Conservation (phyloP, 2,329 filamentous ascomycete species). For the Arthrobotrys entomopaga region DNA sequence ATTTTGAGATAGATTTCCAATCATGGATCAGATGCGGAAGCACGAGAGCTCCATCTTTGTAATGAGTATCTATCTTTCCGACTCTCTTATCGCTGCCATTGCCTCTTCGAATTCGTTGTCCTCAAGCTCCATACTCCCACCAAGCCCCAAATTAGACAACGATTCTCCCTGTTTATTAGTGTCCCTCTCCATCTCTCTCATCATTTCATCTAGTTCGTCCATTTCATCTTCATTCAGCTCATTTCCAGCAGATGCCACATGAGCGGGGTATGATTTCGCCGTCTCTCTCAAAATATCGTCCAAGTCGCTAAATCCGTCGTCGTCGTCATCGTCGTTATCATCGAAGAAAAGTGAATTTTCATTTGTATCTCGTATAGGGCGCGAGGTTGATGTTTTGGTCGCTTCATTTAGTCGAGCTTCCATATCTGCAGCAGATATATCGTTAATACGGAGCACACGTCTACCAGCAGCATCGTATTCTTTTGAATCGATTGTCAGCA, state of each 20-base stretch:
- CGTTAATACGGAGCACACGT: constrained; percentile 62
- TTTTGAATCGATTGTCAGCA: constrained; percentile 55
- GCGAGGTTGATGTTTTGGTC: background rate
- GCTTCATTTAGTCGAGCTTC: background rate
- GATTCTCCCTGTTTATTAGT: constrained; percentile 5
- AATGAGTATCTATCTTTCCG: constrained; percentile 8
- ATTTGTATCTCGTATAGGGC: background rate
- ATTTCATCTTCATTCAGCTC: constrained; percentile 55
- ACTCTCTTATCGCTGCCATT: constrained; percentile 74
- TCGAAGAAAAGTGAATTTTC: constrained; percentile 52
- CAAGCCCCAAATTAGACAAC: background rate
- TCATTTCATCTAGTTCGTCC: constrained; percentile 68
- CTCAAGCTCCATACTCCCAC: background rate
- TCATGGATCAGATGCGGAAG: too few relatives aligned
- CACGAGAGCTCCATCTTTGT: too few relatives aligned
- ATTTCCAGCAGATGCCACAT: background rate
- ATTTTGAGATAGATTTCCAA: too few relatives aligned
- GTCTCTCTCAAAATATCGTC: constrained; percentile 45
- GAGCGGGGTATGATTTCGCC: background rate
- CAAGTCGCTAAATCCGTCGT: constrained; percentile 55
- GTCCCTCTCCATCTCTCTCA: constrained; percentile 65
- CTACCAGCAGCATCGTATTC: constrained; percentile 56
- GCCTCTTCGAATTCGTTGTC: constrained; percentile 69
- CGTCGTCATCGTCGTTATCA: constrained; percentile 60
- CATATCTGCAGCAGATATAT: constrained; percentile 59